Conservation (phyloP, 345 rosid species). For the Pelargonium nanum region DNA sequence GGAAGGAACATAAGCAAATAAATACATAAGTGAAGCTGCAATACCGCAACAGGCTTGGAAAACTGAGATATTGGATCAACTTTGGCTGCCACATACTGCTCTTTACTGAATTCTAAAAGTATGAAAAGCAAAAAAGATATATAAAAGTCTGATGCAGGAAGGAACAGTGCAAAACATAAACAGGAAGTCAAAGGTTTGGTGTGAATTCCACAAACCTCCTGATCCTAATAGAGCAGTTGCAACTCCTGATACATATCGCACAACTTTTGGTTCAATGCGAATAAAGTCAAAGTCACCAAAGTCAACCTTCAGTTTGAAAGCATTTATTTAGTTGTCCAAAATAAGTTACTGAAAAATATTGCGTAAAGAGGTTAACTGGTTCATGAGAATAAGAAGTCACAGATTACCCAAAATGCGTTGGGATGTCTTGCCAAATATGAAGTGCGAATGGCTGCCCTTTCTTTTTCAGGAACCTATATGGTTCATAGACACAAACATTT, state of each 20-base stretch:
- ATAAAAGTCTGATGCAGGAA: neutral
- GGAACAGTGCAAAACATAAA: neutral
- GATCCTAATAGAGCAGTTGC: constrained; percentile 91
- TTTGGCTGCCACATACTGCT: constrained; percentile 57
- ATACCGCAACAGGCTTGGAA: constrained; percentile 80
- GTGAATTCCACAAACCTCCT: constrained; percentile 53
- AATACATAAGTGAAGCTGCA: neutral
- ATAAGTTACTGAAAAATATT: constrained; percentile 4
- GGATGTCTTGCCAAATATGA: constrained; percentile 86
- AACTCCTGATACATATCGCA: constrained; percentile 78
- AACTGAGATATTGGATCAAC: constrained; percentile 82
- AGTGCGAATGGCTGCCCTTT: constrained; percentile 49
- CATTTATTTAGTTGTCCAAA: constrained; percentile 12
- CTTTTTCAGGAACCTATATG: constrained; percentile 56
- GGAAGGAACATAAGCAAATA: neutral
- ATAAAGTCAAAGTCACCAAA: constrained; percentile 90
- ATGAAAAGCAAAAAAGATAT: constrained; percentile 8
- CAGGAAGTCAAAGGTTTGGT: neutral
- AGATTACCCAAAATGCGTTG: constrained; percentile 80
- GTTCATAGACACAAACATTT: neutral
- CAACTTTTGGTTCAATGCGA: constrained; percentile 67
- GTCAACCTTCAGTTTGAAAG: constrained; percentile 59
- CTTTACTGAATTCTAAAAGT: constrained; percentile 57
- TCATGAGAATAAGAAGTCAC: constrained; percentile 8
- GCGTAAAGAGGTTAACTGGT: constrained; percentile 1